Base-by-base conservation (phyloP, 495 filamentous ascomycete genomes). In the Cercophora scortea region DNA sequence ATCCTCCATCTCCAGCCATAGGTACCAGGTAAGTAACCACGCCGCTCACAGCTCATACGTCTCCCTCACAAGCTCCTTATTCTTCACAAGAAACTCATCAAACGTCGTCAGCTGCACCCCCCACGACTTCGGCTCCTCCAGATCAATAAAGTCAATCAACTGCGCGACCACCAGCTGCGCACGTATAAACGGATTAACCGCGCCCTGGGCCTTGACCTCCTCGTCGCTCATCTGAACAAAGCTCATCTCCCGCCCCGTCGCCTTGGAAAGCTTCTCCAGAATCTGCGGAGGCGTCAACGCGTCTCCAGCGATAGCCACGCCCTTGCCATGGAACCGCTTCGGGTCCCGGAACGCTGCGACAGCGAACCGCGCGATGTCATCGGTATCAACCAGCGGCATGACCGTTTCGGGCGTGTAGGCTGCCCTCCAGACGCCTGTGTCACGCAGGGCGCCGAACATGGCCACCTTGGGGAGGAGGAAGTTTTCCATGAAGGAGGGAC, bases 401-500 rank as follows among this genome's bases (percentile, higher is more conserved):
- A 64, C 8, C 0, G 63, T 69, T 13, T 71, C 69, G 1, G 56
- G 55, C 12, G 10, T 3, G 2, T 43, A 42, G 7, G 49, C 57
- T 12, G 44, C 51, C 0, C 33, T 51, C 45, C 69, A 71, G 15
- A 47, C 56, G 16, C 65, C 63, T 0, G 53, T 66, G 32, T 67
- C 63, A 6, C 52, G 54, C 1, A 78, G 52, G 0, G 67, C 71
- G 5, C 63, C 55, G 46, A 72, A 75, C 63, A 72, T 66, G 6
- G 38, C 32, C 0, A 67, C 63, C 17, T 68, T 54, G 4, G 74
- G 72, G 1, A 45, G 36, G 8, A 77, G 52, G 59, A 70, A 72
- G 44, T 79, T 79, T 2, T 66, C 61, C 75, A 78, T 79, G 63
- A 78, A 79, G 33, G 68, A 69, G 1, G 66, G 68, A 1, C 71